Evolutionary conservation across 805 yeast species (phyloP), one percentile per base, ranked within the genome.

Genomic region (Candida piceae): DNA sequence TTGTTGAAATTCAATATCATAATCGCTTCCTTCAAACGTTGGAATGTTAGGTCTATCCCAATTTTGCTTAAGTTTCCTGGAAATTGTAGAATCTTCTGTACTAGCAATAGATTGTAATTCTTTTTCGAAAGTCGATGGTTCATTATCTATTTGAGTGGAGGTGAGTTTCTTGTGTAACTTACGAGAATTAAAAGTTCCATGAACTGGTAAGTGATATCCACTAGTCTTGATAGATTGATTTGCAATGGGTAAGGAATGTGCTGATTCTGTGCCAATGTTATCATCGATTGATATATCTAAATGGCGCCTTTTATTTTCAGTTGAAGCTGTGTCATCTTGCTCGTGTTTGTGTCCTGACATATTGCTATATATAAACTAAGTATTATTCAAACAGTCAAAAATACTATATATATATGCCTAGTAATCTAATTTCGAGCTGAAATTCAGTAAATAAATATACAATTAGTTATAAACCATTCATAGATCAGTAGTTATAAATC

Each of bases 1-100:
- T 53, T 93, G 98, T 60, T 93, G 97, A 57, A 89, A 89, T 1
- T 73, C 69, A 19, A 84, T 69, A 50, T 82, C 88, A 27, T 58
- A 54, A 1, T 57, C 56, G 1, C 52, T 49, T 2, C 81, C 70
- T 36, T 72, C 64, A 44, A 80, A 77, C 29, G 64, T 65, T 2
- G 82, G 75, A 5, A 77, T 50, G 0, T 72, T 66, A 0, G 93
- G 84, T 45, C 90, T 52, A 4, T 38, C 25, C 74, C 78, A 75
- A 5, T 51, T 46, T 34, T 64, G 70, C 33, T 55, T 53, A 29
- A 52, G 53, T 13, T 31, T 32, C 34, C 41, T 44, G 10, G 23
- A 21, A 16, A 49, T 54, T 11, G 46, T 43, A 26, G 49, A 54
- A 11, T 22, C 49, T n/a, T 57, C 52, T 13, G 60, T 69, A 29